Evolutionary conservation across 805 yeast species (phyloP), one percentile per base, ranked within the genome.

Genomic region (Metschnikowia shivogae): DNA sequence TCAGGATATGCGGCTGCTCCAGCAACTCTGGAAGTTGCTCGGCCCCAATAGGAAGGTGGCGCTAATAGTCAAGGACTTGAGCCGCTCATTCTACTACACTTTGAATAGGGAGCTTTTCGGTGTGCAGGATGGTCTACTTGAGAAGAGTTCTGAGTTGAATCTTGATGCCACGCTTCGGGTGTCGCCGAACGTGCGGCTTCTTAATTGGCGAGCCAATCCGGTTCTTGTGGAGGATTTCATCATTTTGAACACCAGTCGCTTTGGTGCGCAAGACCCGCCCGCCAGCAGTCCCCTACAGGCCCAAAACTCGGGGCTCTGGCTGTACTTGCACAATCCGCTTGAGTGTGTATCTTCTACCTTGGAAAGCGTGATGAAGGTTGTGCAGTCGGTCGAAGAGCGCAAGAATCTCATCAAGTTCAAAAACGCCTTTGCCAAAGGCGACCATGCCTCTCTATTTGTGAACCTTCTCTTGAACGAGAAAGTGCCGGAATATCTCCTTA

Each of bases 381-480:
- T 78, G 63, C 43, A 74, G 69, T 30, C 68, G 62, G 46, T 67
- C 51, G 44, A 51, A 7, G 22, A 51, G 39, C 43, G 48, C 30
- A 47, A 48, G 17, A 49, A 54, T 34, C 44, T 55, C 28, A 43
- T 78, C 24, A 70, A 80, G 51, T 64, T 82, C 27, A 81, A 82
- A 33, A 78, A 81, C 46, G 62, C 75, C 3, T 79, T 72, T 36
- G 74, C 81, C 11, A 78, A 83, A 53, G 96, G 96, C 0, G 66
- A 70, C 24, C 69, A 72, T 39, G 73, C 90, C 0, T 60, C 67
- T 22, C 64, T 73, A 19, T 68, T 86, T 32, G 70, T 76, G 39
- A 70, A 73, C 8, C 48, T 52, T 6, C 60, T 77, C 2, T 70
- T 59, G 41, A 63, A 68, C 40, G 56, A 62, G 47, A 63, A 60